Evolutionary conservation across 2,329 filamentous ascomycete genomes (phyloP).

Genomic region (Aspergillus costaricaensis): DNA sequence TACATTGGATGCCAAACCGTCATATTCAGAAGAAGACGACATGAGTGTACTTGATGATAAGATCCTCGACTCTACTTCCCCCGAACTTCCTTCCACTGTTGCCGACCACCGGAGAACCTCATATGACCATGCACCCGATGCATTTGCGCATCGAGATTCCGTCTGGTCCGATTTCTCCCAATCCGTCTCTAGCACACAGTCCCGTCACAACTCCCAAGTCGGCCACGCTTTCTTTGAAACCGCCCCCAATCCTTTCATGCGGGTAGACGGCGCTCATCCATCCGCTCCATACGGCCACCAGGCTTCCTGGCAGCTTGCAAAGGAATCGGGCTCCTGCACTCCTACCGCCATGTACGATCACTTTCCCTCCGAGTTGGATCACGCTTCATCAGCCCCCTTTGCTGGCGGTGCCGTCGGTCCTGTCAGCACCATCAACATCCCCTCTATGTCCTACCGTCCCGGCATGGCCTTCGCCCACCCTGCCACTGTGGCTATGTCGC

Average conservation of each 20-base stretch:
- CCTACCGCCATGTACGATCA: conserved; percentile 72
- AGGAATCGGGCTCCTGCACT: conserved; percentile 70
- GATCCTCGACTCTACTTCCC: conserved; percentile 52
- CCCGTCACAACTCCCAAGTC: conserved; percentile 45
- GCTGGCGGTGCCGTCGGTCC: conserved; percentile 46
- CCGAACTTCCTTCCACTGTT: conserved; percentile 52
- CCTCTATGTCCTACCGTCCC: conserved; percentile 47
- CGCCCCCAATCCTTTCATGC: conserved; percentile 64
- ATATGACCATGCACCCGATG: conserved; percentile 52
- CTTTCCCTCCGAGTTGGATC: conserved; percentile 55
- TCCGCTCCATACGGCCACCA: conserved; percentile 49
- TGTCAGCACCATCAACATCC: conserved; percentile 41
- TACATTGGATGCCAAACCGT: conserved; percentile 44
- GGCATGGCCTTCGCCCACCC: conserved; percentile 53
- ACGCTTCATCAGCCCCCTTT: conserved; percentile 46
- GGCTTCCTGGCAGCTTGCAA: conserved; percentile 64
- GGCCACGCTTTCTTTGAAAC: conserved; percentile 53
- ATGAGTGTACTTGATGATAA: conserved; percentile 54
- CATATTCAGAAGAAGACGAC: conserved; percentile 52
- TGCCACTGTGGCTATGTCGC: conserved; percentile 59
- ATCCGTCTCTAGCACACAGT: conserved; percentile 44
- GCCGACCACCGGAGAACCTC: conserved; percentile 48
- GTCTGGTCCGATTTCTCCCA: conserved; percentile 53
- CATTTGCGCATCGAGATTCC: conserved; percentile 55
- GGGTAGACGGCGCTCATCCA: conserved; percentile 54